Evolutionary conservation across 768 basidiomycete species (phyloP).

Genomic region (Pleurotus pulmonarius): DNA sequence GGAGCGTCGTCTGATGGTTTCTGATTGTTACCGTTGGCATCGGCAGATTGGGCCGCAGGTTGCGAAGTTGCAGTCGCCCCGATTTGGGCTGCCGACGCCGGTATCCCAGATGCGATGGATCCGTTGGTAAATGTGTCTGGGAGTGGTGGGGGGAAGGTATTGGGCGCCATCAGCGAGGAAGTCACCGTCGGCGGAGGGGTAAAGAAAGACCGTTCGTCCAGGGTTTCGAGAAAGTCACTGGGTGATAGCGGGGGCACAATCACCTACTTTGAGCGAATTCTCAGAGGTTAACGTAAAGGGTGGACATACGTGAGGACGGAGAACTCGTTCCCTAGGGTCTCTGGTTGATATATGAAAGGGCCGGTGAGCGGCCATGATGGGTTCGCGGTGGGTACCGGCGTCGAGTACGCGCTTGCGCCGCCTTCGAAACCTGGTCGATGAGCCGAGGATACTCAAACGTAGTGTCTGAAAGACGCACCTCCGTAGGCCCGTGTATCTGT

Average conservation of each 20-base stretch:
- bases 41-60: constrained; percentile 7
- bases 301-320: constrained; percentile 68
- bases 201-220: constrained; percentile 83
- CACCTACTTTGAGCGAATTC: background rate
- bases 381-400: constrained; percentile 28
- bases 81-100: constrained; percentile 4
- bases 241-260: background rate
- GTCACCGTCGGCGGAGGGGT: constrained; percentile 49
- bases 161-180: constrained; percentile 45
- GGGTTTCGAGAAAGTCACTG: constrained; percentile 85
- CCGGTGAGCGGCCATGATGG: constrained; percentile 54
- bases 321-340: constrained; percentile 78
- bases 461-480: no score
- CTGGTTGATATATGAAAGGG: constrained; percentile 63
- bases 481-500: constrained; percentile 28
- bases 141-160: constrained; percentile 21
- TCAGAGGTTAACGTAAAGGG: background rate
- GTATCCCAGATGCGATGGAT: constrained; percentile 8
- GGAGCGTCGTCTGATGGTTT: constrained; percentile 34
- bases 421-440: no score
- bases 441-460: no score
- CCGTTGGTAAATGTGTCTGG: constrained; percentile 6
- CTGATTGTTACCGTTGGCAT: constrained; percentile 12
- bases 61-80: background rate
- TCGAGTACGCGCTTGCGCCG: background rate